Base-by-base conservation (phyloP, 306 rosid genomes). In the Abrus precatorius region DNA sequence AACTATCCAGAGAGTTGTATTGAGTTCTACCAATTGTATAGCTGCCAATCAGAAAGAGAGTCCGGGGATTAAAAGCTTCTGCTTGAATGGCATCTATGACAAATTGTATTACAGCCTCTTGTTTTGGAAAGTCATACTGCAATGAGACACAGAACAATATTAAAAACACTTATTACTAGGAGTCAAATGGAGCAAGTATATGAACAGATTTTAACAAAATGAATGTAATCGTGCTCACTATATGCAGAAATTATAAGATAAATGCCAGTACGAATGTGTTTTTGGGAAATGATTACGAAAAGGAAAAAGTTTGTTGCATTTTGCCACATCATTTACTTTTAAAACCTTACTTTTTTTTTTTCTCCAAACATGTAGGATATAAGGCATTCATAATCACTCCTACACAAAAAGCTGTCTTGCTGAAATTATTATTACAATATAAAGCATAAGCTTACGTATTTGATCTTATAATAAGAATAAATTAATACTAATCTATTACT, bases 121-220 rank as follows among this genome's bases (percentile, higher is more conserved):
- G 97, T 82, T 91, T 93, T n/a, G 98, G 98, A 80, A 93, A 95
- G 85, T 95, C 98, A 79, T 93, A 90, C 98, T 95, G 96, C 90
- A 91, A 75, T 50, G 72, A 59, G 84, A 71, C 62, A 84, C 12
- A 80, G 53, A 10, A 82, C 44, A 59, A 62, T 52, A 41, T 33
- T 54, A 65, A 82, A 38, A 62, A 73, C 48, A 69, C 52, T 63
- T 12, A 29, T 40, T 53, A 36, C 48, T 12, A 56, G 56, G 7
- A 63, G 45, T 72, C 71, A 56, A 1, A 34, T 20, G 70, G 60
- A 78, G 61, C 28, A 49, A 44, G 5, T 59, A 60, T 27, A 54
- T 7, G 28, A 30, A 82, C 43, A 29, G 30, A 49, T 29, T 57
- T 32, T n/a, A 53, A 82, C 28, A 76, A 69, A n/a, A 47, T 49